A percentile compares a stretch with the other conserved stretches of the same genome.
phyloP scores from a whole-genome alignment of 2,329 filamentous ascomycete genomes.

The Arthrocladium fulminans region DNA sequence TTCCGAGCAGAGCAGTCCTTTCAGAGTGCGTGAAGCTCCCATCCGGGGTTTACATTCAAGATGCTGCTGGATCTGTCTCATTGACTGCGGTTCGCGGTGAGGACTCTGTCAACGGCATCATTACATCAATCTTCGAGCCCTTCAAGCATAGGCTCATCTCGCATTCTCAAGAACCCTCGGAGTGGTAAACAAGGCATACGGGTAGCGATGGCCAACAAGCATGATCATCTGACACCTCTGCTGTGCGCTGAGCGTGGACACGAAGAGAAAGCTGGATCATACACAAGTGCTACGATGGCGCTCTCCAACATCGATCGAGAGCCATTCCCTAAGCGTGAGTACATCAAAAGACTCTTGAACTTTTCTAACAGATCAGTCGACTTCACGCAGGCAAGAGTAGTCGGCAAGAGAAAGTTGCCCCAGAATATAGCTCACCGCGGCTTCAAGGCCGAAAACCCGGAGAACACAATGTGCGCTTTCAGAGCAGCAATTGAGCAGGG shows the following conservation, averaged over 20 bases:
- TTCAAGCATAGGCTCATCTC: too few relatives aligned
- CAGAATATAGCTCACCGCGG: conserved; percentile 38
- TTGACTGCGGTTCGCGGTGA: not conserved
- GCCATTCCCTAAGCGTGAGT: conserved; percentile 2
- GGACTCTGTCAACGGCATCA: not conserved
- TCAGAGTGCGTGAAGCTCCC: too few relatives aligned
- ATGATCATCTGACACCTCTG: not conserved
- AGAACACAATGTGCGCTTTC: conserved; percentile 80
- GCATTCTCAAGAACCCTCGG: too few relatives aligned
- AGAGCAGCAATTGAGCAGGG: conserved; percentile 62
- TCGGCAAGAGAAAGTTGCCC: conserved; percentile 22
- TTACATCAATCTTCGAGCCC: not conserved
- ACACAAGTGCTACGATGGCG: not conserved
- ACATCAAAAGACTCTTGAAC: not conserved
- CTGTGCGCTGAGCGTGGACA: not conserved
- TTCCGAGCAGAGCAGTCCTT: too few relatives aligned
- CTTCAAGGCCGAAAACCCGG: conserved; percentile 62
- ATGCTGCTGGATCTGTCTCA: not conserved
- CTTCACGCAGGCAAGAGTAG: conserved; percentile 24
- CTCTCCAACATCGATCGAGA: not conserved
- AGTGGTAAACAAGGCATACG: not conserved
- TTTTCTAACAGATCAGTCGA: conserved; percentile 15
- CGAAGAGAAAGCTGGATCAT: not conserved
- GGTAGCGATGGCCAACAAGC: not conserved
- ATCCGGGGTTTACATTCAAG: not conserved